phyloP scores from a whole-genome alignment of 345 rosid genomes.

The Moricandia arvensis region DNA sequence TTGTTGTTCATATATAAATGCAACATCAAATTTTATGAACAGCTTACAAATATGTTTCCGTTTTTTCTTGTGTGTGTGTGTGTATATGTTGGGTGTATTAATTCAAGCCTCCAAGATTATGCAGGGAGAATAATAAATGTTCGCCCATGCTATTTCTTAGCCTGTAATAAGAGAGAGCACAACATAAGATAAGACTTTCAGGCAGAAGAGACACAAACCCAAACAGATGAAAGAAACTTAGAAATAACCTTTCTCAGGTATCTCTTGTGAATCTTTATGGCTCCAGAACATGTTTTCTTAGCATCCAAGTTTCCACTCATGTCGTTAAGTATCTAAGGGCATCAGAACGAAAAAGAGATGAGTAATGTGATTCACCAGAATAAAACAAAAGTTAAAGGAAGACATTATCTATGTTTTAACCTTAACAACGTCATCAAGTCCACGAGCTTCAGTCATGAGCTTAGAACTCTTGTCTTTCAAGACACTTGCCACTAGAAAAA shows the following conservation, averaged over 20 bases:
- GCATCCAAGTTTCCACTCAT: constrained; percentile 88
- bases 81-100: background rate
- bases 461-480: constrained; percentile 87
- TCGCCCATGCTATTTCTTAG: constrained; percentile 44
- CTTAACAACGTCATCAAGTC: constrained; percentile 95
- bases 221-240: background rate
- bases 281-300: constrained; percentile 81
- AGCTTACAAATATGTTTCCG: constrained; percentile 9
- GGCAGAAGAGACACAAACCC: constrained; percentile 15
- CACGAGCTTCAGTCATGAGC: constrained; percentile 82
- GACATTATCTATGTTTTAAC: constrained; percentile 30
- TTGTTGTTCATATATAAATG: background rate
- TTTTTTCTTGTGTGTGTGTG: background rate
- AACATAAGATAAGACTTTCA: background rate
- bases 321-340: constrained; percentile 77
- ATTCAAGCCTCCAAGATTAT: constrained; percentile 5
- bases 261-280: constrained; percentile 92
- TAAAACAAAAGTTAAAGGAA: background rate
- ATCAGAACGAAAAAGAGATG: background rate
- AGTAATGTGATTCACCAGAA: background rate
- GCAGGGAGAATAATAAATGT: constrained; percentile 5
- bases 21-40: constrained; percentile 26
- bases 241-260: constrained; percentile 71
- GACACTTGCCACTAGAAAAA: constrained; percentile 95
- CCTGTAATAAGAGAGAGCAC: constrained; percentile 26